Evolutionary conservation across 805 yeast species (phyloP).

Genomic region (Candida nonsorbophila): DNA sequence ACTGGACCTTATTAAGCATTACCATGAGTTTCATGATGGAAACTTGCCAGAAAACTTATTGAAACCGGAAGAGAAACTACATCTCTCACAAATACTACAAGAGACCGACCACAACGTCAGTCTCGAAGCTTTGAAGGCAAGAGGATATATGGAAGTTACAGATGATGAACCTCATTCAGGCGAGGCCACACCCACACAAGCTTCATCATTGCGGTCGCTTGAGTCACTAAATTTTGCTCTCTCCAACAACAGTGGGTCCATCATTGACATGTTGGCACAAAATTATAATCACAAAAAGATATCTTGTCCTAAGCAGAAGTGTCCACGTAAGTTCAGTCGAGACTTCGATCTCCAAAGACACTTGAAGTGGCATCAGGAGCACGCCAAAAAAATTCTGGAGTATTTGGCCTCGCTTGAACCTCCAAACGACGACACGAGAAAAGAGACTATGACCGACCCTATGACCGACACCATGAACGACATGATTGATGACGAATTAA

Average conservation of each 20-base stretch:
- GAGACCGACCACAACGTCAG: constrained; percentile 8
- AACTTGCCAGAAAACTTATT: constrained; percentile 29
- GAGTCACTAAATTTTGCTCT: too few species aligned
- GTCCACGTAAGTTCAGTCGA: constrained; percentile 50
- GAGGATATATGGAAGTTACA: constrained; percentile 6
- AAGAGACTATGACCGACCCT: constrained; percentile 1
- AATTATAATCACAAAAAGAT: constrained; percentile 31
- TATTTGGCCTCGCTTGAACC: constrained; percentile 22
- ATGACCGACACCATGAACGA: constrained; percentile 3
- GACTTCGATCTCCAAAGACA: constrained; percentile 47
- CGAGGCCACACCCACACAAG: too few species aligned
- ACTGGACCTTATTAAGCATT: constrained; percentile 53
- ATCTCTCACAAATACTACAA: constrained; percentile 15
- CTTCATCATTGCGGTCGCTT: too few species aligned
- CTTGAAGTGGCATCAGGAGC: constrained; percentile 46
- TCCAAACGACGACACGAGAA: constrained; percentile 8
- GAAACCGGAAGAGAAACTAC: constrained; percentile 15
- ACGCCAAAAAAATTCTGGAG: constrained; percentile 21
- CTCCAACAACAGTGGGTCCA: constrained; percentile 18
- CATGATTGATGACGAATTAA: constrained; percentile 10
- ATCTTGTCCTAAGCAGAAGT: constrained; percentile 44
- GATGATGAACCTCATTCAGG: constrained; percentile 7
- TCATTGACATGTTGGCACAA: constrained; percentile 30
- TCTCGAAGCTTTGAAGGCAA: too few species aligned
- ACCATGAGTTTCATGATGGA: constrained; percentile 41